A percentile compares a stretch with the other conserved stretches of the same genome.
Conservation (phyloP, 768 basidiomycete genomes). For the Psilocybe cubensis region DNA sequence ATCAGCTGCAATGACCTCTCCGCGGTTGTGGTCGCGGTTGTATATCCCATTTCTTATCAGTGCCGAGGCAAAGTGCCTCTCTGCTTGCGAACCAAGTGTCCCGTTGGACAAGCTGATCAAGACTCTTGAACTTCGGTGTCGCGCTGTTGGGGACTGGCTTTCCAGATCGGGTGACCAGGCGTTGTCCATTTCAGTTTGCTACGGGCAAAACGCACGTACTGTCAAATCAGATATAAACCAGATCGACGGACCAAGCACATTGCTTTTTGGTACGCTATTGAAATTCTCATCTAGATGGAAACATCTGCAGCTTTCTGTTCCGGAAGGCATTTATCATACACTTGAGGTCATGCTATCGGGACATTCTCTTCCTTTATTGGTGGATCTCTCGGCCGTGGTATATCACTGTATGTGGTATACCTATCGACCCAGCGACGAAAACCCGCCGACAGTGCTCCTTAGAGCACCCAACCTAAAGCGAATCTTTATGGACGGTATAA, state of each 20-base stretch:
- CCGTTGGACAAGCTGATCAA: not conserved
- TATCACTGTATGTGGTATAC: too few species aligned
- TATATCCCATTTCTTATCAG: not conserved
- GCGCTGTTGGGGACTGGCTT: conserved; percentile 2
- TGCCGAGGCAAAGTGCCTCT: not conserved
- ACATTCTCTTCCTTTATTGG: not conserved
- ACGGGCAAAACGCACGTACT: not conserved
- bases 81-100: not conserved
- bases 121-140: not conserved
- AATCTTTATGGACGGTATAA: not conserved
- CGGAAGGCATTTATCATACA: not conserved
- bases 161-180: not conserved
- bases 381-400: not conserved
- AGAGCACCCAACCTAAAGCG: not conserved
- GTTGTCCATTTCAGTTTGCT: not conserved
- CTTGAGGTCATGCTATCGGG: not conserved
- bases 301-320: not conserved
- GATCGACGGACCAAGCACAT: not conserved
- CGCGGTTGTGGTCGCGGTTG: conserved; percentile 1
- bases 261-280: not conserved
- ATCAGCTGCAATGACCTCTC: not conserved
- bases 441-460: not conserved
- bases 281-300: not conserved
- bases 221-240: not conserved
- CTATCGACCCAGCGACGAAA: too few species aligned